phyloP scores from a whole-genome alignment of 1,139 yeast species.

The Geotrichum siamense region DNA sequence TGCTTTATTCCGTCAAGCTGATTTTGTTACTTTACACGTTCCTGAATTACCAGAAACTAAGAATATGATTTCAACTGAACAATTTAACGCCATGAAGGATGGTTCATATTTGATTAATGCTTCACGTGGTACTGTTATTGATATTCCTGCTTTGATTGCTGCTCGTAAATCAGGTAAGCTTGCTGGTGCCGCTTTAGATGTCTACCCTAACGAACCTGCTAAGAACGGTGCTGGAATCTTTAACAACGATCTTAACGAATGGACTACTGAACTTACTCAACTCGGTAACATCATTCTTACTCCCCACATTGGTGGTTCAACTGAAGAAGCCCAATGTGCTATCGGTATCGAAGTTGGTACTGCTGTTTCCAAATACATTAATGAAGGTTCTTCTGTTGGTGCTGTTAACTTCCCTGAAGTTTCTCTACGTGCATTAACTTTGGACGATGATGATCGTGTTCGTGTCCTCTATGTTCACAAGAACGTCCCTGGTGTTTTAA shows the following conservation, averaged over 20 bases:
- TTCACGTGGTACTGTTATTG: conserved; percentile 96
- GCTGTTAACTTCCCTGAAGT: conserved; percentile 99
- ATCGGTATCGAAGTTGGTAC: conserved; percentile 93
- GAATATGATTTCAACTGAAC: conserved; percentile 82
- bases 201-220: conserved; percentile 95
- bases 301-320: conserved; percentile 98
- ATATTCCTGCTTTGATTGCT: conserved; percentile 83
- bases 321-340: conserved; percentile 98
- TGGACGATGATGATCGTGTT: conserved; percentile 72
- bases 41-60: conserved; percentile 93
- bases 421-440: conserved; percentile 80
- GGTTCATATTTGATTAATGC: conserved; percentile 94
- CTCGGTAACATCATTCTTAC: conserved; percentile 86
- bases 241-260: conserved; percentile 60
- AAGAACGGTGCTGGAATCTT: conserved; percentile 86
- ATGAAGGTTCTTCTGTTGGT: conserved; percentile 93
- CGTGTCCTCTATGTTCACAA: conserved; percentile 95
- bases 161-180: conserved; percentile 91
- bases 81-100: conserved; percentile 92
- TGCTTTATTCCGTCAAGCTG: conserved; percentile 73
- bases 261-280: conserved; percentile 77
- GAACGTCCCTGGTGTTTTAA: conserved; percentile 98
- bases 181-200: conserved; percentile 98
- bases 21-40: conserved; percentile 88
- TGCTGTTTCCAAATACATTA: conserved; percentile 80